A percentile compares a stretch with the other conserved stretches of the same genome.
These are phyloP conservation scores for Turnera subulata DNA, from an alignment of 345 rosid species.

Conservation along the genomic window DNA sequence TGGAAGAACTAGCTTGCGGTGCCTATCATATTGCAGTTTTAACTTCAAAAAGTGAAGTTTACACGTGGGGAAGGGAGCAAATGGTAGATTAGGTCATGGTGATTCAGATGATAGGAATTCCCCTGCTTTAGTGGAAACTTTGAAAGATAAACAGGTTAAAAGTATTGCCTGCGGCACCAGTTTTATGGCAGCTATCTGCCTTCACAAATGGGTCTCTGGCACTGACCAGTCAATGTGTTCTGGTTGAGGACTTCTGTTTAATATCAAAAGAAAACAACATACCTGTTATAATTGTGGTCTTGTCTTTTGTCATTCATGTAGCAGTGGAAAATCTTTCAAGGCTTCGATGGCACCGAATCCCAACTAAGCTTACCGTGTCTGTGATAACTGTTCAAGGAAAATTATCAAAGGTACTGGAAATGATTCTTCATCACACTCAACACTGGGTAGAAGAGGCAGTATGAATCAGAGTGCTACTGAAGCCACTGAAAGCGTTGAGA, in stretches of 20 bases:
- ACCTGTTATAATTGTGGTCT: constrained; percentile 71
- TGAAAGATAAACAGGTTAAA: constrained; percentile 54
- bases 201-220: constrained; percentile 45
- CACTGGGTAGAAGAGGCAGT: constrained; percentile 41
- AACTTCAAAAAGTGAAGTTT: constrained; percentile 56
- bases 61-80: constrained; percentile 64
- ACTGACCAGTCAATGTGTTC: constrained; percentile 49
- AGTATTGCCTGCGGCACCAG: constrained; percentile 51
- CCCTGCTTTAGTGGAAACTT: constrained; percentile 55
- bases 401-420: constrained; percentile 37
- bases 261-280: constrained; percentile 59
- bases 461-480: constrained; percentile 32
- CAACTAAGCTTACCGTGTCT: constrained; percentile 59
- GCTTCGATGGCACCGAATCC: constrained; percentile 65
- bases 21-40: constrained; percentile 55
- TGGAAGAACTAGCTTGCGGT: constrained; percentile 60
- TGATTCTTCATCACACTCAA: constrained; percentile 23
- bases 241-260: constrained; percentile 46
- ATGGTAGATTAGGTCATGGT: constrained; percentile 64
- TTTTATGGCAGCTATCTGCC: constrained; percentile 55
- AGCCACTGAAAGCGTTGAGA: constrained; percentile 29
- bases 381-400: constrained; percentile 53
- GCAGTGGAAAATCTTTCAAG: constrained; percentile 47
- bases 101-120: constrained; percentile 35
- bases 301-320: constrained; percentile 54